Percentiles rank a stretch among this genome's conserved stretches.
These are phyloP conservation scores for Rubroboletus satanas DNA, from an alignment of 768 basidiomycete genomes.

Conservation along the genomic window DNA sequence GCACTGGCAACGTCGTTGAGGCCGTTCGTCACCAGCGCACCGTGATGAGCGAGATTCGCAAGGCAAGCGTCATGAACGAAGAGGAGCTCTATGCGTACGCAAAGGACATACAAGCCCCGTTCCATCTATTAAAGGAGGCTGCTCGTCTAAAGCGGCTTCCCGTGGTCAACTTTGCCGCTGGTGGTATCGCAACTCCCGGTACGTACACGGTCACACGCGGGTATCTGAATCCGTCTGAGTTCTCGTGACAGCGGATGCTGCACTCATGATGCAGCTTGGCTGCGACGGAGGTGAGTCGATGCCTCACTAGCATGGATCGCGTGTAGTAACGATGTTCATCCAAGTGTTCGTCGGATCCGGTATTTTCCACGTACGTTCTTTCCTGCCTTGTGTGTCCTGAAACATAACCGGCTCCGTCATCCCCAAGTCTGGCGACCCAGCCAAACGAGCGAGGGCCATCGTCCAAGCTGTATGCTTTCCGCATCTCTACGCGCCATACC, in stretches of 20 bases:
- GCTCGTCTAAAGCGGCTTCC: constrained; percentile 91
- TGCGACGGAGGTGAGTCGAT: constrained; percentile 81
- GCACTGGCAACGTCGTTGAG: constrained; percentile 87
- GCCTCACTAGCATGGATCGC: not conserved
- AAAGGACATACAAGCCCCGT: constrained; percentile 90
- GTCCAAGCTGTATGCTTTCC: constrained; percentile 79
- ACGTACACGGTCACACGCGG: constrained; percentile 15
- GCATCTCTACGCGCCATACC: not conserved
- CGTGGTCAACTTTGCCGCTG: constrained; percentile 96
- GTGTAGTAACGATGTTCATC: constrained; percentile 1
- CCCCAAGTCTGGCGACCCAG: constrained; percentile 82
- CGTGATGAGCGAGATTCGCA: constrained; percentile 80
- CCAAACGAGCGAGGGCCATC: constrained; percentile 90
- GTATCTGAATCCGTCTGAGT: not conserved
- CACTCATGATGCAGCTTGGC: constrained; percentile 98
- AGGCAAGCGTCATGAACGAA: constrained; percentile 84
- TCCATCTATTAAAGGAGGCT: constrained; percentile 93
- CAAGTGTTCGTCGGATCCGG: constrained; percentile 97
- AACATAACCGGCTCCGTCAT: constrained; percentile 1
- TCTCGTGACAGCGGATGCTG: constrained; percentile 71
- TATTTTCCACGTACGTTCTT: constrained; percentile 79
- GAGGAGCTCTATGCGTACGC: constrained; percentile 93
- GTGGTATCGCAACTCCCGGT: constrained; percentile 91
- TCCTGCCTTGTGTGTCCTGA: not conserved
- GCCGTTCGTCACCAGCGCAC: constrained; percentile 91